These are phyloP conservation scores for Phanerodontia chrysosporium DNA, from an alignment of 768 basidiomycete genomes.

Conservation along the genomic window DNA sequence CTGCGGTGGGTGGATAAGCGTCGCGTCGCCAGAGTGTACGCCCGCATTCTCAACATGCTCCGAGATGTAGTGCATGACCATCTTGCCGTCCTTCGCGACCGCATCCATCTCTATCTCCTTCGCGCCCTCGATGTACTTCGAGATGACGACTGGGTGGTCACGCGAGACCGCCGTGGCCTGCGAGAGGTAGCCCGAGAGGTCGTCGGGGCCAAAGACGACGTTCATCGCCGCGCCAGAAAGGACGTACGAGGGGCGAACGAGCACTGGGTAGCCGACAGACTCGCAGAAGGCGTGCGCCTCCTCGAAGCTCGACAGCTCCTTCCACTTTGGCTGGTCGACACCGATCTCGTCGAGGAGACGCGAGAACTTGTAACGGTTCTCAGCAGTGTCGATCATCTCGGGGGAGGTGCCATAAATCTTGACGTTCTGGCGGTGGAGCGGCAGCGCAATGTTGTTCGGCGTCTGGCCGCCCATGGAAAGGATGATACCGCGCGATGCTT, in stretches of 20 bases:
- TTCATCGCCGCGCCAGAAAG: conserved; percentile 99
- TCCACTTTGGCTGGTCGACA: conserved; percentile 98
- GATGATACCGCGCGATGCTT: conserved; percentile 87
- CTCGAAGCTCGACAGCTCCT: conserved; percentile 88
- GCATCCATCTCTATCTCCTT: conserved; percentile 99
- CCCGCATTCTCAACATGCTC: conserved; percentile 99
- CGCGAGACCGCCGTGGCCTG: conserved; percentile 96
- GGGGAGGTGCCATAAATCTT: conserved; percentile 98
- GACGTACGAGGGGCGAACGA: conserved; percentile 96
- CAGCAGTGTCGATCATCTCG: conserved; percentile 99
- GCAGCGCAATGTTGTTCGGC: conserved; percentile 97
- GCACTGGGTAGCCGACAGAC: conserved; percentile 90
- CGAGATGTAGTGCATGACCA: conserved; percentile 99
- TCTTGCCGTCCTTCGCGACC: conserved; percentile 92
- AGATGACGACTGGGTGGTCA: conserved; percentile 96
- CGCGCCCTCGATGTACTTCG: conserved; percentile 98
- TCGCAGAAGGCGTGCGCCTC: conserved; percentile 89
- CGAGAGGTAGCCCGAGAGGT: conserved; percentile 86
- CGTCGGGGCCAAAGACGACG: conserved; percentile 90
- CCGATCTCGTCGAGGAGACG: conserved; percentile 95
- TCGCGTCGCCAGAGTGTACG: conserved; percentile 98
- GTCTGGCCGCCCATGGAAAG: conserved; percentile 98
- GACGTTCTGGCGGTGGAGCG: conserved; percentile 94
- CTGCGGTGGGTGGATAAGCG: conserved; percentile 96
- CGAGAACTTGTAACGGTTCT: conserved; percentile 99